Evolutionary conservation across 345 rosid species (phyloP).

Genomic region (Carallia brachiata): DNA sequence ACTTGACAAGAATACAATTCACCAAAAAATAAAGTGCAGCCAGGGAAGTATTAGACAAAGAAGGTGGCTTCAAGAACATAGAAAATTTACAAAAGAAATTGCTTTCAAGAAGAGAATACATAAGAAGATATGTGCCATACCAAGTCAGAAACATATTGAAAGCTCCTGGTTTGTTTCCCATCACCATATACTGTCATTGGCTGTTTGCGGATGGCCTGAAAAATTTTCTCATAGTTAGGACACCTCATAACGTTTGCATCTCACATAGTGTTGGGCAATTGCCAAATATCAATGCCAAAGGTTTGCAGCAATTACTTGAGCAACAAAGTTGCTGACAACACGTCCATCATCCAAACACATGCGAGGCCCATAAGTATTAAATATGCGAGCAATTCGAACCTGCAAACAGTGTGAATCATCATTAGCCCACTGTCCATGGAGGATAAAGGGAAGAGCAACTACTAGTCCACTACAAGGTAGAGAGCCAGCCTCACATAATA

Average conservation of each 20-base stretch:
- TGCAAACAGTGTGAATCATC: slow-evolving; percentile 28
- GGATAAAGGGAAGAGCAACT: not conserved
- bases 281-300: not conserved
- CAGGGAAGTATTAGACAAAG: no score
- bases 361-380: slow-evolving; percentile 97
- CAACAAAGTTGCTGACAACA: slow-evolving; percentile 98
- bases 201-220: slow-evolving; percentile 52
- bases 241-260: not conserved
- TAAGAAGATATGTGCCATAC: slow-evolving; percentile 24
- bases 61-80: no score
- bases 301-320: slow-evolving; percentile 55
- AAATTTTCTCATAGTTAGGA: slow-evolving; percentile 3
- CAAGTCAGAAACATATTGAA: slow-evolving; percentile 96
- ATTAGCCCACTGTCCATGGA: not conserved
- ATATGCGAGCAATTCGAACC: slow-evolving; percentile 98
- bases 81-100: not conserved
- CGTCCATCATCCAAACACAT: slow-evolving; percentile 99
- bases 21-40: no score
- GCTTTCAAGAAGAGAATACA: not conserved
- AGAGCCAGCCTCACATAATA: no score
- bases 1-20: no score
- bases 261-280: not conserved
- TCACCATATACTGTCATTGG: slow-evolving; percentile 98
- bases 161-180: slow-evolving; percentile 99
- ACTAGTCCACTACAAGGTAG: not conserved